Evolutionary conservation across 2,329 filamentous ascomycete species (phyloP), one percentile per base, ranked within the genome.

Genomic region (Cadophora gregata): DNA sequence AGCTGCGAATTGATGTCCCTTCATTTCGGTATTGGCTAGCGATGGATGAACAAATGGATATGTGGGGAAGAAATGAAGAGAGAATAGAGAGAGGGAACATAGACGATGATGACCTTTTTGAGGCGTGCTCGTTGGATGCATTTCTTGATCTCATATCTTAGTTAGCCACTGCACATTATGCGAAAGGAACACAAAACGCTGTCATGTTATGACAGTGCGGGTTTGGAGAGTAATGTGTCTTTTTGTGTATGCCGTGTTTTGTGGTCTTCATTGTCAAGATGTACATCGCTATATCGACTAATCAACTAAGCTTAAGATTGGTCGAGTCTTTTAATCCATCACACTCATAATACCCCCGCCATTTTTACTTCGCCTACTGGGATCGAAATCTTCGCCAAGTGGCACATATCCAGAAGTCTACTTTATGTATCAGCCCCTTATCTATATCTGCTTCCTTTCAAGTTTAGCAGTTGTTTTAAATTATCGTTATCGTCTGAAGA

Each of bases 1-100:
- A 21, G 31, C 3, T n/a, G 29, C 51, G 51, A 36, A 36, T 36
- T 56, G 51, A 56, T 56, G 36, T 56, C 51, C 50, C 27, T 55
- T 27, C 29, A 56, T 56, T n/a, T 55, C 19, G 25, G 14, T n/a
- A n/a, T 55, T 55, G 50, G 27, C 12, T 31, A n/a, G 16, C 16
- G 27, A 55, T 7, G 29, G 51, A 31, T 31, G 50, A 12, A 53
- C 25, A 16, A 14, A n/a, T 19, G 6, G 50, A 33, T n/a, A 8
- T 16, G 36, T 9, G 16, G 3, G 36, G 36, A 42, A 8, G 3
- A 12, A 42, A 3, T 8, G 36, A 42, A 7, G 36, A 16, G 14
- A 42, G 12, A 12, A 16, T 6, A 36, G 12, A 36, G 31, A 42
- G 14, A 42, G 36, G 12, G 10, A 4, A 6, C 16, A 12, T 12